These are phyloP conservation scores for Porodaedalea pini DNA, from an alignment of 1,284 basidiomycete genomes.

Conservation along the genomic window DNA sequence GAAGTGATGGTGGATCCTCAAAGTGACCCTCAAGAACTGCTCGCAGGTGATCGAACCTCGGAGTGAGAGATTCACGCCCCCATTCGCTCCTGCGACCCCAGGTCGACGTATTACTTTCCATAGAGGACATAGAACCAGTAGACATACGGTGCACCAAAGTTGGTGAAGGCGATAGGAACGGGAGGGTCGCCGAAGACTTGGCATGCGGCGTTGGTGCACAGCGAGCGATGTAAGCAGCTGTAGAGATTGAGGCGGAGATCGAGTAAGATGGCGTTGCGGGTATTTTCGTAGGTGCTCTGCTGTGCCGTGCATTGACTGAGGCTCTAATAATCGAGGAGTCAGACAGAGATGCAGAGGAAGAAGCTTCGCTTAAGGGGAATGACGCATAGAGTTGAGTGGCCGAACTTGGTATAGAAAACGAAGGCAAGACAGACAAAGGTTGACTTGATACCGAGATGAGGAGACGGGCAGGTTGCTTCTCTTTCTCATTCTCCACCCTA, in stretches of 20 bases:
- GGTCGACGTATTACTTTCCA: neutral
- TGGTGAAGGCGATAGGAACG: neutral
- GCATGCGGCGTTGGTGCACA: conserved; percentile 6
- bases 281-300: neutral
- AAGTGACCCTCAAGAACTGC: conserved; percentile 10
- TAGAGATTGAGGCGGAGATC: neutral
- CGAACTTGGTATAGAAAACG: conserved; percentile 14
- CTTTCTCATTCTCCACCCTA: neutral
- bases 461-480: neutral
- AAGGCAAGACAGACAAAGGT: conserved; percentile 1
- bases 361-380: neutral
- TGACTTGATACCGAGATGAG: neutral
- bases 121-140: neutral
- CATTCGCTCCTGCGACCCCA: conserved; percentile 5
- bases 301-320: neutral
- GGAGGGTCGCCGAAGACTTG: conserved; percentile 4
- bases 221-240: conserved; percentile 11
- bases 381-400: conserved; percentile 12
- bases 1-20: conserved; percentile 5
- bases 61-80: conserved; percentile 10
- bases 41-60: conserved; percentile 13
- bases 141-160: neutral
- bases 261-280: neutral
- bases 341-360: neutral
- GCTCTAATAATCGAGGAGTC: neutral